phyloP scores from a whole-genome alignment of 768 basidiomycete genomes.

The Leccinum longicurvipes region DNA sequence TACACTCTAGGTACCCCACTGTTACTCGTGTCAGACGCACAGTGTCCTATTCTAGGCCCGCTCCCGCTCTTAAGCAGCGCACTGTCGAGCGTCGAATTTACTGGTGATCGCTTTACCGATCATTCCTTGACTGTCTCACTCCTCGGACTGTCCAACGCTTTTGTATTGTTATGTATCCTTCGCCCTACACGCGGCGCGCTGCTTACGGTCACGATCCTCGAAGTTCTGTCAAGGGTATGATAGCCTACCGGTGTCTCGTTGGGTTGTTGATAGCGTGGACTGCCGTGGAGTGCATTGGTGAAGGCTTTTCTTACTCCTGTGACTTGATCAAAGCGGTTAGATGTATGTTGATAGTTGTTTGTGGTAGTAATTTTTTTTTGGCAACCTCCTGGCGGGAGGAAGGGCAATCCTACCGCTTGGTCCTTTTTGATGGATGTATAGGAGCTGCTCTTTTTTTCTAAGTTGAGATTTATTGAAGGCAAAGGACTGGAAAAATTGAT shows the following conservation, averaged over 20 bases:
- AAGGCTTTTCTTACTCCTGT: conserved; percentile 9
- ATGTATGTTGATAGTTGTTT: conserved; percentile 20
- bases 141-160: conserved; percentile 23
- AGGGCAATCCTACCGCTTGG: conserved; percentile 1
- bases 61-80: conserved; percentile 41
- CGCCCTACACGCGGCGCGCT: not conserved
- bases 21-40: conserved; percentile 77
- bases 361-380: conserved; percentile 8
- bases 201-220: conserved; percentile 42
- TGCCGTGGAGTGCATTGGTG: conserved; percentile 18
- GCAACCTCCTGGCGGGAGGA: conserved; percentile 5
- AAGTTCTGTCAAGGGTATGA: conserved; percentile 49
- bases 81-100: conserved; percentile 75
- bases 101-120: conserved; percentile 46
- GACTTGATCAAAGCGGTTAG: conserved; percentile 8
- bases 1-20: conserved; percentile 59
- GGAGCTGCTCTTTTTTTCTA: not conserved
- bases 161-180: conserved; percentile 34
- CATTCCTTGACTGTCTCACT: not conserved
- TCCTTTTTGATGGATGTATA: not conserved
- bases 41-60: conserved; percentile 55
- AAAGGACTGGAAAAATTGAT: too few relatives aligned
- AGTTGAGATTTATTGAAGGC: too few relatives aligned
- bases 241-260: conserved; percentile 12
- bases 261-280: conserved; percentile 14